Conservation (phyloP, 2,329 filamentous ascomycete species). For the Pseudocercospora fuligena region DNA sequence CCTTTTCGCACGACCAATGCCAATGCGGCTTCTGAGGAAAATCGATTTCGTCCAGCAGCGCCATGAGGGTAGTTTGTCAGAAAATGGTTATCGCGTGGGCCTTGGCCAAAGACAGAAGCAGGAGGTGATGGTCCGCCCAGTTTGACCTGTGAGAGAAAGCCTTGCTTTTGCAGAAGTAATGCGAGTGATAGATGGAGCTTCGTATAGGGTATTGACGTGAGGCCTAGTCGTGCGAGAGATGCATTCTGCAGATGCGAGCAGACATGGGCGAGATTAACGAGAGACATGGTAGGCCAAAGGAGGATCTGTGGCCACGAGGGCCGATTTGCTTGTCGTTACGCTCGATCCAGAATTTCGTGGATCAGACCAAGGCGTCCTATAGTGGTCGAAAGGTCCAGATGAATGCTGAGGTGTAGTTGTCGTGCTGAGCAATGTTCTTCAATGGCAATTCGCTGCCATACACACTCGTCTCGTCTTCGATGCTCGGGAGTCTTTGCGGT, state of each 20-base stretch:
- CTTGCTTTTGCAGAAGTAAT: constrained; percentile 78
- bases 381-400: not conserved
- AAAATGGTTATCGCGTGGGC: constrained; percentile 36
- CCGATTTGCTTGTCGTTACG: not conserved
- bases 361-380: not conserved
- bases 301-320: constrained; percentile 19
- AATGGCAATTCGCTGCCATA: not conserved
- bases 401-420: not conserved
- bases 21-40: constrained; percentile 36
- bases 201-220: constrained; percentile 80
- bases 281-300: constrained; percentile 60
- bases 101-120: constrained; percentile 39
- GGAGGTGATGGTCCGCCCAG: constrained; percentile 69
- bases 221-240: constrained; percentile 77
- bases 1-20: constrained; percentile 32
- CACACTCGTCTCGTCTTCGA: constrained; percentile 1
- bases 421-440: not conserved
- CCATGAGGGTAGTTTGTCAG: constrained; percentile 36
- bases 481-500: not conserved
- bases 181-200: constrained; percentile 79
- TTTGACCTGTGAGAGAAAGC: constrained; percentile 80
- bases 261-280: constrained; percentile 76
- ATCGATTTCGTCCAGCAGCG: constrained; percentile 29
- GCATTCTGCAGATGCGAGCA: constrained; percentile 93
- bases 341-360: not conserved